Base-by-base conservation (phyloP, 441 rosid species). In the Mallotus repandus region DNA sequence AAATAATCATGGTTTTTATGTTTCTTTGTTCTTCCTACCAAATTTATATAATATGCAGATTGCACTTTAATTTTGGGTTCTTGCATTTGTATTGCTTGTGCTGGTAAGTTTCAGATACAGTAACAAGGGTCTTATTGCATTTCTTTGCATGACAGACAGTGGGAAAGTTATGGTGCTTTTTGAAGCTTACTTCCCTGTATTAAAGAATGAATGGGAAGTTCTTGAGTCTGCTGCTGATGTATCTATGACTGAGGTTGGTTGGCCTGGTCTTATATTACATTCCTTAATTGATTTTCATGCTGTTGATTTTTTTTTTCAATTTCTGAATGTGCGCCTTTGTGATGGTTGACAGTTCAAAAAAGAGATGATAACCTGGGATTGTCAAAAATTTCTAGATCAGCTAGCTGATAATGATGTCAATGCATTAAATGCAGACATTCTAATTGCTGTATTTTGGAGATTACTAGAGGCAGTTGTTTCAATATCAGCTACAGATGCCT, bases 191-290 rank as follows among this genome's bases (percentile, higher is more conserved):
- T 86, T 91, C 82, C 88, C 92, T 21, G 72, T 85, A 82, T 75
- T 97, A 87, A 91, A 87, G 87, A 81, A 82, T 3, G 91, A 92
- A 74, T 94, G 98, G 99, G 87, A 84, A 80, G 82, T 68, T 79
- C 73, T 83, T 25, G 86, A 70, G 29, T 79, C 86, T 75, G 80
- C 80, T 48, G 78, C 75, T 76, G 86, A 78, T 63, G 65, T 76
- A 77, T 78, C 82, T 66, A 56, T 78, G 59, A 79, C 78, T 74
- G 94, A 91, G 98, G 98, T 69, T 74, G 43, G 81, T 74, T 69
- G 71, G 72, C 71, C 35, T 64, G 49, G 66, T 76, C 73, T 70
- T 9, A 54, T 70, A 12, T 73, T 57, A 11, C 25, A 53, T 45
- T 75, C 45, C 54, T 55, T 13, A 7, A 53, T 62, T 74, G 50